Conservation (phyloP, 371 early-diverging fungal genomes). For the Blakeslea trispora region DNA sequence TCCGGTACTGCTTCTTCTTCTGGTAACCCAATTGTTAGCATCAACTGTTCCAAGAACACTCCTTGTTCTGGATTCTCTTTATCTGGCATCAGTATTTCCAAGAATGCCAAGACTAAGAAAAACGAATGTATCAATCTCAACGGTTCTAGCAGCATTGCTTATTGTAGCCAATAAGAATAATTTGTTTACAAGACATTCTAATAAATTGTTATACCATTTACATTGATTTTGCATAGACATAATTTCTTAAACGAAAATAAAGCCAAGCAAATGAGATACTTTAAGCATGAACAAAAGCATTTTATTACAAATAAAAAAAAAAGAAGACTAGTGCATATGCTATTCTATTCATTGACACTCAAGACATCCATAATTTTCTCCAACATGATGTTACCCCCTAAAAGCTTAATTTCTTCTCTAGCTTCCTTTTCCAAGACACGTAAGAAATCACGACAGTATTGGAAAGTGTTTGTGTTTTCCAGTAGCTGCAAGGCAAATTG, state of each 20-base stretch:
- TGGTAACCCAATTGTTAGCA: slow-evolving; percentile 22
- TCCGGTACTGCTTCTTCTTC: slow-evolving; percentile 18
- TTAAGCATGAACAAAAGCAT: too few species aligned
- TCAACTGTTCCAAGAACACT: slow-evolving; percentile 27
- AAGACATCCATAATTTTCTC: slow-evolving; percentile 53
- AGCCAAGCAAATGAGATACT: too few species aligned
- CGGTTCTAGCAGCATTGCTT: slow-evolving; percentile 12
- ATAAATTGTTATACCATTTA: too few species aligned
- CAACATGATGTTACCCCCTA: slow-evolving; percentile 77
- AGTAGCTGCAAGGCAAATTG: slow-evolving; percentile 82
- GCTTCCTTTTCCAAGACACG: slow-evolving; percentile 61
- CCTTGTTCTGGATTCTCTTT: slow-evolving; percentile 32
- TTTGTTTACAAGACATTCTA: too few species aligned
- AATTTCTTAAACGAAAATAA: too few species aligned
- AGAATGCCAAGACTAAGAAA: slow-evolving; percentile 19
- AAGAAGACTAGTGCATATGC: background rate
- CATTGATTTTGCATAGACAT: too few species aligned
- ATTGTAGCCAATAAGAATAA: slow-evolving; percentile 9
- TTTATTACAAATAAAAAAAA: too few species aligned
- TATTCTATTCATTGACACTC: slow-evolving; percentile 2
- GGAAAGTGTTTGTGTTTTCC: slow-evolving; percentile 77
- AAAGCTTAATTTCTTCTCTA: slow-evolving; percentile 55
- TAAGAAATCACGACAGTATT: slow-evolving; percentile 70
- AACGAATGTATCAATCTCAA: slow-evolving; percentile 19
- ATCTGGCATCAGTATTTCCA: slow-evolving; percentile 17